Conservation (phyloP, 345 rosid genomes). For the Salix dunnii region DNA sequence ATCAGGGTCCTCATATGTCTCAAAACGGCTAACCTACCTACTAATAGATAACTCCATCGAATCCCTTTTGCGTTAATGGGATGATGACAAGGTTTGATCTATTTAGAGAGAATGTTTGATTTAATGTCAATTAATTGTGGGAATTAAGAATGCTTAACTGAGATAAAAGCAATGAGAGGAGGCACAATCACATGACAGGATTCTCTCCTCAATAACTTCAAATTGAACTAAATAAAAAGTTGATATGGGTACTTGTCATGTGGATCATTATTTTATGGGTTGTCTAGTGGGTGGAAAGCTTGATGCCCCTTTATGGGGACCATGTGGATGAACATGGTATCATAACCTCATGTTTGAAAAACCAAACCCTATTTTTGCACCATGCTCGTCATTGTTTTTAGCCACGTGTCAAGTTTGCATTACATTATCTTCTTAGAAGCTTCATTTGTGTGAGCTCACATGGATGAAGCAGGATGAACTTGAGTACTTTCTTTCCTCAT, state of each 20-base stretch:
- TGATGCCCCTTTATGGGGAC: conserved; percentile 37
- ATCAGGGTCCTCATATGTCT: conserved; percentile 17
- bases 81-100: neutral
- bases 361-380: conserved; percentile 22
- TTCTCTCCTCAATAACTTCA: conserved; percentile 5
- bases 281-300: conserved; percentile 44
- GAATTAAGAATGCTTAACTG: conserved; percentile 17
- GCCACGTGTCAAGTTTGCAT: conserved; percentile 22
- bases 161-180: neutral
- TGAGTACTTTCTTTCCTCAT: conserved; percentile 1
- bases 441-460: conserved; percentile 17
- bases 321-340: conserved; percentile 46
- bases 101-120: conserved; percentile 9
- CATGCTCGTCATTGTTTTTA: conserved; percentile 9
- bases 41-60: neutral
- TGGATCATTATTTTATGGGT: conserved; percentile 25
- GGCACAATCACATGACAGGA: conserved; percentile 23
- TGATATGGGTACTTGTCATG: conserved; percentile 14
- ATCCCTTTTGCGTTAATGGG: conserved; percentile 1
- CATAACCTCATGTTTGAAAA: conserved; percentile 15
- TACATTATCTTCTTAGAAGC: conserved; percentile 10
- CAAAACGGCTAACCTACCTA: conserved; percentile 17
- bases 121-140: neutral
- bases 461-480: neutral
- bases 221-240: neutral